phyloP scores from a whole-genome alignment of 2,329 filamentous ascomycete genomes.

The Fusarium equiseti region DNA sequence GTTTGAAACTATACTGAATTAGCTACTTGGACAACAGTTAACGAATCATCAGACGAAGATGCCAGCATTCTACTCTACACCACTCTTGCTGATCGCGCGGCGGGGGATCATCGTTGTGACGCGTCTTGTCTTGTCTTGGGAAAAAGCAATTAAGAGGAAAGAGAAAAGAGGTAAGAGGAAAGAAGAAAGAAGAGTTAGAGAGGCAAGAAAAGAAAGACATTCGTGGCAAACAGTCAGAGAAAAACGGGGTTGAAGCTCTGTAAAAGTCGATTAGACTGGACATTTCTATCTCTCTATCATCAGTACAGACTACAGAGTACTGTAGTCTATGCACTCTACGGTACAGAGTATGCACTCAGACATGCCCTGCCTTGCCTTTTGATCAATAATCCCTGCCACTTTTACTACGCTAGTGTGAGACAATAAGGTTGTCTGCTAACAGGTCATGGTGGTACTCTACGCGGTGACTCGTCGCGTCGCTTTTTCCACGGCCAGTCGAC shows the following conservation, averaged over 20 bases:
- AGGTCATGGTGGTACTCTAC: background rate
- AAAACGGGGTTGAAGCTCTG: background rate
- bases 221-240: background rate
- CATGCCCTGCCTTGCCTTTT: too few species aligned
- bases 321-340: background rate
- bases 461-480: background rate
- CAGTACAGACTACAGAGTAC: background rate
- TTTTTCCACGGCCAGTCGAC: background rate
- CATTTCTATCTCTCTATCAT: background rate
- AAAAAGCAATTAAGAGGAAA: background rate
- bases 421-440: background rate
- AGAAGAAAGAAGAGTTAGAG: background rate
- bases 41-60: background rate
- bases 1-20: too few species aligned
- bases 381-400: background rate
- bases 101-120: background rate
- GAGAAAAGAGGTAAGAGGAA: background rate
- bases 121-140: background rate
- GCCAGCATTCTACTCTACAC: background rate
- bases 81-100: background rate
- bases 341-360: background rate
- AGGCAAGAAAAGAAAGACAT: background rate
- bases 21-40: background rate
- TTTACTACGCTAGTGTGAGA: background rate
- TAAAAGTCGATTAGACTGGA: background rate